phyloP scores from a whole-genome alignment of 352 stramenopile genomes.

The Phytophthora cajani region DNA sequence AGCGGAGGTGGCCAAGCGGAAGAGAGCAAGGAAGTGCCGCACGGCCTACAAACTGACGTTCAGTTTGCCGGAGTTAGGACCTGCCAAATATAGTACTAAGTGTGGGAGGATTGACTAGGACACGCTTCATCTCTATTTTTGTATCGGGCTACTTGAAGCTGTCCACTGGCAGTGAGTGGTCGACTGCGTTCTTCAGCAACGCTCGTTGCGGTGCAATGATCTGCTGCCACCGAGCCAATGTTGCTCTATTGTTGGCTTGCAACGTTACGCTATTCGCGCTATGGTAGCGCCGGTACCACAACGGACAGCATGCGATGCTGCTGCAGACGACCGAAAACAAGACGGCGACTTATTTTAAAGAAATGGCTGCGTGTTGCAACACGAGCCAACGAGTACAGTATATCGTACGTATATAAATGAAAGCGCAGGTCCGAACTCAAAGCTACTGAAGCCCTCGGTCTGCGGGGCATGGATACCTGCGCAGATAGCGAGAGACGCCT shows the following conservation, averaged over 20 bases:
- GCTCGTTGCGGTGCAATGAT: background rate
- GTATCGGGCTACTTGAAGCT: conserved; percentile 22
- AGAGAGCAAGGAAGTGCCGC: conserved; percentile 23
- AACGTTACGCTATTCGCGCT: background rate
- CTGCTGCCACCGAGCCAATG: background rate
- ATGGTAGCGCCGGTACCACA: background rate
- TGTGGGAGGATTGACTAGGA: conserved; percentile 10
- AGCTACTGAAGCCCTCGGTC: conserved; percentile 8
- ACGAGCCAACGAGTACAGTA: conserved; percentile 9
- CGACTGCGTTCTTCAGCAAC: background rate
- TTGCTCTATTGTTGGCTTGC: background rate
- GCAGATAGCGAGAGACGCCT: background rate
- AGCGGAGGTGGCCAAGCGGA: conserved; percentile 21
- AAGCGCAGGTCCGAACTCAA: conserved; percentile 18
- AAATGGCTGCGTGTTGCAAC: conserved; percentile 3
- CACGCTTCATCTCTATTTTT: conserved; percentile 26
- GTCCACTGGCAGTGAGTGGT: background rate
- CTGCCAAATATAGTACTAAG: conserved; percentile 16
- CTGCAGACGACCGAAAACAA: conserved; percentile 7
- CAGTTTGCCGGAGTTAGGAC: conserved; percentile 21
- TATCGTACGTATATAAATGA: conserved; percentile 26
- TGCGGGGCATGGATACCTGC: conserved; percentile 25
- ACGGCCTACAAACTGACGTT: conserved; percentile 32
- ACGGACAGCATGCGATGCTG: background rate
- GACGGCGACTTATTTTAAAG: background rate